A percentile compares a stretch with the other conserved stretches of the same genome.
Conservation (phyloP, 2,329 filamentous ascomycete genomes). For the Lachnellula suecica region DNA sequence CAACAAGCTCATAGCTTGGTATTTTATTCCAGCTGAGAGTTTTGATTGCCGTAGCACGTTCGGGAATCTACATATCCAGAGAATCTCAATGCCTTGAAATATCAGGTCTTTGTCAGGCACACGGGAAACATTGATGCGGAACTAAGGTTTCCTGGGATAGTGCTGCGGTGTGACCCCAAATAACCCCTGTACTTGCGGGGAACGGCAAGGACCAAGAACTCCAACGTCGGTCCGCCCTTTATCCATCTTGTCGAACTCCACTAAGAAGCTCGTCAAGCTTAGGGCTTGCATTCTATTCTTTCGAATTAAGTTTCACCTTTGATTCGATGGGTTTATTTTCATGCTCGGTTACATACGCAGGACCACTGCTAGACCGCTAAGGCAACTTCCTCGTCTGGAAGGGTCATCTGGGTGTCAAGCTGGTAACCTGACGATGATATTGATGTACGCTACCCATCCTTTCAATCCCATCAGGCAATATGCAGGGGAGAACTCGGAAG, state of each 20-base stretch:
- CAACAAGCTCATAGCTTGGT: no score
- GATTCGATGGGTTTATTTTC: constrained; percentile 4
- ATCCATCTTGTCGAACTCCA: background rate
- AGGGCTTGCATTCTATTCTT: background rate
- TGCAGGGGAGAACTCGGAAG: constrained; percentile 1
- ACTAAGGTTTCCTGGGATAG: background rate
- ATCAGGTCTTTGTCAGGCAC: background rate
- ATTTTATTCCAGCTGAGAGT: no score
- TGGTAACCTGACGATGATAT: background rate
- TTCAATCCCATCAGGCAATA: constrained; percentile 11
- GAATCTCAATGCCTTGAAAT: background rate
- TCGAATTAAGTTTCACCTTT: background rate
- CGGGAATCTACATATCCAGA: no score
- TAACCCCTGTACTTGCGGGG: constrained; percentile 2
- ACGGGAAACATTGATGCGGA: background rate
- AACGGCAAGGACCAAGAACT: background rate
- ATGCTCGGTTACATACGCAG: background rate
- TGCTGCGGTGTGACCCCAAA: background rate
- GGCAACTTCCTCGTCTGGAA: background rate
- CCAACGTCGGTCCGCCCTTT: constrained; percentile 2
- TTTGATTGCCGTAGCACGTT: no score
- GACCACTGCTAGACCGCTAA: background rate
- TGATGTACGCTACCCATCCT: background rate
- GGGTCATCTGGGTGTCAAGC: constrained; percentile 9
- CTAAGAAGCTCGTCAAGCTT: background rate